Evolutionary conservation across 768 basidiomycete genomes (phyloP).

Genomic region (Mycena metata): DNA sequence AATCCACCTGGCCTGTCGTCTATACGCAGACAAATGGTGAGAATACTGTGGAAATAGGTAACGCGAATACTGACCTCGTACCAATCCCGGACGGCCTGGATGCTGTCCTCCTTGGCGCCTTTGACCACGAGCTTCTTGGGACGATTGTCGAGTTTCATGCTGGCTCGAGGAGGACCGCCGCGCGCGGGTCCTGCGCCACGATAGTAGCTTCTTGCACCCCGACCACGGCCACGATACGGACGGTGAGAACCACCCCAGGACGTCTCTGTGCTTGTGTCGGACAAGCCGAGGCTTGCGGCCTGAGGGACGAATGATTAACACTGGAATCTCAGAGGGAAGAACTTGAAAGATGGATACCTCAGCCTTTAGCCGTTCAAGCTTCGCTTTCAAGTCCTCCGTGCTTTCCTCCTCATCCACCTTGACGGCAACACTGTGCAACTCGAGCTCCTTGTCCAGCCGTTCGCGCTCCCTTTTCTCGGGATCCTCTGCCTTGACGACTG

Average conservation of each 20-base stretch:
- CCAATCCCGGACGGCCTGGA: slow-evolving; percentile 82
- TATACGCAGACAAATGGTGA: slow-evolving; percentile 46
- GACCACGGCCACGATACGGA: slow-evolving; percentile 76
- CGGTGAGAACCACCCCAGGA: slow-evolving; percentile 63
- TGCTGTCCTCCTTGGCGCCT: slow-evolving; percentile 64
- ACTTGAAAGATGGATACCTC: slow-evolving; percentile 65
- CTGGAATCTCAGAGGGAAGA: neutral
- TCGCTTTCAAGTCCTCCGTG: slow-evolving; percentile 80
- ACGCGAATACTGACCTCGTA: slow-evolving; percentile 70
- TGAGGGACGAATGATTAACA: slow-evolving; percentile 42
- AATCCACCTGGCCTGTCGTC: slow-evolving; percentile 81
- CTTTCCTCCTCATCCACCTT: slow-evolving; percentile 63
- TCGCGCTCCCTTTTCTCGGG: slow-evolving; percentile 72
- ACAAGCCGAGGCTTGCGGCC: slow-evolving; percentile 83
- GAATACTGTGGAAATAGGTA: neutral
- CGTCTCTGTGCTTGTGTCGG: slow-evolving; percentile 60
- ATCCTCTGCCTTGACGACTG: slow-evolving; percentile 52
- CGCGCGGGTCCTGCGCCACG: slow-evolving; percentile 69
- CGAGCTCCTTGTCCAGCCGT: slow-evolving; percentile 87
- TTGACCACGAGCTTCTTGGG: slow-evolving; percentile 85
- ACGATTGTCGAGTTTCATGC: slow-evolving; percentile 92
- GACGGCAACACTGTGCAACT: slow-evolving; percentile 64
- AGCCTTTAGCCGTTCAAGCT: slow-evolving; percentile 81
- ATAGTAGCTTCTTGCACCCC: slow-evolving; percentile 71
- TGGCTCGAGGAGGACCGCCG: slow-evolving; percentile 75